Conservation (phyloP, 202 grass and related monocot genomes). For the Panicum virgatum region DNA sequence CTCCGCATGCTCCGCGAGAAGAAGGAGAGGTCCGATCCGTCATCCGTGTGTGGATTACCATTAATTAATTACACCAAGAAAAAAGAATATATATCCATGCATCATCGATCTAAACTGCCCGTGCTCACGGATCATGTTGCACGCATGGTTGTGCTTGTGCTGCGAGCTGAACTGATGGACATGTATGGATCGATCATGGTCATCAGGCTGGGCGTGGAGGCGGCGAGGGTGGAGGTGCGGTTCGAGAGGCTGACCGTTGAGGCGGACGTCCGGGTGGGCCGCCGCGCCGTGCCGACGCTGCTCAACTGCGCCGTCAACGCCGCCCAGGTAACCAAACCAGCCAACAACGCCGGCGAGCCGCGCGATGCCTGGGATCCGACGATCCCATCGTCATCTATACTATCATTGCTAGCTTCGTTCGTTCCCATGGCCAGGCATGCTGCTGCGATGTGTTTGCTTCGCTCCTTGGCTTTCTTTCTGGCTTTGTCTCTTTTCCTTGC, state of each 20-base stretch:
- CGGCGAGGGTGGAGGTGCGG: conserved; percentile 62
- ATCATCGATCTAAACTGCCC: no score
- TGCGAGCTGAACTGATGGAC: background rate
- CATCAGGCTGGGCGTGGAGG: conserved; percentile 52
- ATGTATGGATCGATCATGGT: background rate
- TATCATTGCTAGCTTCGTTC: no score
- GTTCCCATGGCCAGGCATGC: background rate
- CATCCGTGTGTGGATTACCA: background rate
- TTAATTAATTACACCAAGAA: no score
- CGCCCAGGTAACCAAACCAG: conserved; percentile 50
- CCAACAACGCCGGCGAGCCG: no score
- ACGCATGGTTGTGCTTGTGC: background rate
- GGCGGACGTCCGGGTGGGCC: conserved; percentile 55
- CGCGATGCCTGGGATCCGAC: no score
- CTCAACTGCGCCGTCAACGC: conserved; percentile 69
- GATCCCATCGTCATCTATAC: background rate
- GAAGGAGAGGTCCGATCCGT: conserved; percentile 43
- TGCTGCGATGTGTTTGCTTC: background rate
- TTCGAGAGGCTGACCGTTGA: conserved; percentile 74
- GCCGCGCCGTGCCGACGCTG: conserved; percentile 71
- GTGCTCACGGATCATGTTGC: background rate
- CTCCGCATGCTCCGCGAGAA: conserved; percentile 71
- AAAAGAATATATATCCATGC: background rate
- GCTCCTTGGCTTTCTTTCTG: background rate
- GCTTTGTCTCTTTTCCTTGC: background rate